Percentiles rank a stretch among this genome's conserved stretches.
phyloP scores from a whole-genome alignment of 495 filamentous ascomycete genomes.

The Aspergillus sclerotiicarbonarius region DNA sequence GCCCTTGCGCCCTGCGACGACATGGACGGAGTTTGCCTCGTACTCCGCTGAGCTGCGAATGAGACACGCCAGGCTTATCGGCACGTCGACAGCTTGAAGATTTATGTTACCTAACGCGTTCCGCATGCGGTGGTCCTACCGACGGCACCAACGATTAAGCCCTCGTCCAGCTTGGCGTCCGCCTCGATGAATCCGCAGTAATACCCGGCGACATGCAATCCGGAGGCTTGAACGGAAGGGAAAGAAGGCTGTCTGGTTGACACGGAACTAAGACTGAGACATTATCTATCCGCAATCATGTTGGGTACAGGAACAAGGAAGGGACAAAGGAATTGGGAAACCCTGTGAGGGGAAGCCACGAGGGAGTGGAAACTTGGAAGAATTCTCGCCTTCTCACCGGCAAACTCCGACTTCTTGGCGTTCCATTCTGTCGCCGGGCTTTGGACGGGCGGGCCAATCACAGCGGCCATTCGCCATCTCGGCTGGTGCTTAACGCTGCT shows the following conservation, averaged over 20 bases:
- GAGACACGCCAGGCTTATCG: constrained; percentile 14
- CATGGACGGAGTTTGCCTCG: not conserved
- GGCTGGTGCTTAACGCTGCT: constrained; percentile 23
- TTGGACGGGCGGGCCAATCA: constrained; percentile 13
- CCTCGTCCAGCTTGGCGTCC: not conserved
- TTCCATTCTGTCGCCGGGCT: constrained; percentile 16
- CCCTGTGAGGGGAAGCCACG: not conserved
- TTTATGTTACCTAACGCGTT: constrained; percentile 26
- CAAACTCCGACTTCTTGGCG: constrained; percentile 16
- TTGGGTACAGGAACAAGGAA: not conserved
- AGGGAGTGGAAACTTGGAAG: constrained; percentile 2
- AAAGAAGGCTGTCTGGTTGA: not conserved
- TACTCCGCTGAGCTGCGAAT: constrained; percentile 13
- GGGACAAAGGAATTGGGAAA: not conserved
- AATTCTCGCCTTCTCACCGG: constrained; percentile 11
- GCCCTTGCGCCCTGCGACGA: not conserved
- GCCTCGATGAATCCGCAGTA: not conserved
- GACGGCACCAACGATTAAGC: constrained; percentile 5
- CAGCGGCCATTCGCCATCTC: not conserved
- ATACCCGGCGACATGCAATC: not conserved
- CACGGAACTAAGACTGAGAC: not conserved
- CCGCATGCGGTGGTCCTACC: constrained; percentile 15
- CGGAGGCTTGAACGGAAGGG: not conserved
- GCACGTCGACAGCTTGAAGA: constrained; percentile 2
- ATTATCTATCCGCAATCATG: no score